A percentile compares a stretch with the other conserved stretches of the same genome.
These are phyloP conservation scores for Nymphaea colorata DNA, from an alignment of 164 flowering plant genomes.

Conservation along the genomic window DNA sequence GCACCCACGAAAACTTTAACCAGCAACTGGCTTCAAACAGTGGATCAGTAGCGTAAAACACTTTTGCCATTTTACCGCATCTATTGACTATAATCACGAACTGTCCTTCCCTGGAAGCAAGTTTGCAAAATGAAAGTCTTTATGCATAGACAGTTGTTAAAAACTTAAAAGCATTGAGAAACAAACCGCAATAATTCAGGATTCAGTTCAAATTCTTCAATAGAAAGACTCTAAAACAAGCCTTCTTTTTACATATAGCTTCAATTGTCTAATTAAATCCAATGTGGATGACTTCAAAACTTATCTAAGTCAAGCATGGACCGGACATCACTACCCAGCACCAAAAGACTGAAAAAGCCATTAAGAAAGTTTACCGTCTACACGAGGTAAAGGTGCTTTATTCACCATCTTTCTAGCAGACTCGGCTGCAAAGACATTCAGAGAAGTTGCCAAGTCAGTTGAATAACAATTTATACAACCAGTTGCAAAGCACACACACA, in stretches of 20 bases:
- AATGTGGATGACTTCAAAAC: no score
- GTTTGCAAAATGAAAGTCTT: no score
- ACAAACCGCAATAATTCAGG: no score
- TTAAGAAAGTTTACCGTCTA: neutral
- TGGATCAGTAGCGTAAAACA: neutral
- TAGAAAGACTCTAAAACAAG: no score
- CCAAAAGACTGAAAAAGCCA: neutral
- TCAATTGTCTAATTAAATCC: neutral
- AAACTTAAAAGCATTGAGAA: no score
- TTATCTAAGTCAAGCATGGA: no score
- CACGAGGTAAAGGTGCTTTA: slow-evolving; percentile 11
- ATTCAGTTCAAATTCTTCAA: no score
- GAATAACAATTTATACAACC: neutral
- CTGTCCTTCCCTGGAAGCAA: no score
- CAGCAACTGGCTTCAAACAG: neutral
- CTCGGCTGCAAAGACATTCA: slow-evolving; percentile 25
- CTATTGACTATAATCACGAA: neutral
- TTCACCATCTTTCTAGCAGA: slow-evolving; percentile 23
- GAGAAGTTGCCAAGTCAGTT: neutral
- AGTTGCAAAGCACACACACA: neutral
- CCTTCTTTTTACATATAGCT: no score
- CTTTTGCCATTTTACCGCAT: neutral
- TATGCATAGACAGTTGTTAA: no score
- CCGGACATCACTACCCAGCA: neutral
- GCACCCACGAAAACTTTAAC: neutral